Evolutionary conservation across 352 stramenopile species (phyloP).

Genomic region (Thraustotheca clavata): DNA sequence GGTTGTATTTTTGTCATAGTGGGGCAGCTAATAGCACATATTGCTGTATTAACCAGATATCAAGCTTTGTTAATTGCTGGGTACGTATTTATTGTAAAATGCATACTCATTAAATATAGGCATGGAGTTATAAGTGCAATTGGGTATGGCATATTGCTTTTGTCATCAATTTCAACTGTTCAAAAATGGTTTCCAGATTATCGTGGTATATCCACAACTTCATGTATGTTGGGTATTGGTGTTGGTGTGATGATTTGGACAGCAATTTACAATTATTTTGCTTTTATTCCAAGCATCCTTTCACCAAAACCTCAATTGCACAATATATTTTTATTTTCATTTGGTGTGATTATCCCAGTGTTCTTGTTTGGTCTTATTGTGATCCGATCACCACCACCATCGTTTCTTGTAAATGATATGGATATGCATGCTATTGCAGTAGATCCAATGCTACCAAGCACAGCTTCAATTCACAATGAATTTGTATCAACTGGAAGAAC

Average conservation of each 20-base stretch:
- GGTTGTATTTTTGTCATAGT: conserved; percentile 6
- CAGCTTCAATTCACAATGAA: neutral
- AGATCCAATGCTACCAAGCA: neutral
- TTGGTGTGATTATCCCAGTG: neutral
- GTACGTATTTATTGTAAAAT: conserved; percentile 5
- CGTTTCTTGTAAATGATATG: neutral
- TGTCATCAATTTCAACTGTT: conserved; percentile 4
- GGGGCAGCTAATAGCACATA: neutral
- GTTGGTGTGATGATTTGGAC: conserved; percentile 3
- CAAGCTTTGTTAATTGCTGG: conserved; percentile 2
- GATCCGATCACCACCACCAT: neutral
- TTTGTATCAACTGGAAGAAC: conserved; percentile 10
- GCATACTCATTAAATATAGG: conserved; percentile 3
- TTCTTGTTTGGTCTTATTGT: neutral
- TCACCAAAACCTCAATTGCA: neutral
- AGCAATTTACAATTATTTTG: conserved; percentile 9
- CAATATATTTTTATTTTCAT: neutral
- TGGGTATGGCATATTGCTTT: neutral
- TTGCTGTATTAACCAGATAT: neutral
- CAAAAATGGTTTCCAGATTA: conserved; percentile 19
- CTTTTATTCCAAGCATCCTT: no score
- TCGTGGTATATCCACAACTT: neutral
- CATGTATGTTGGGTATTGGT: conserved; percentile 18
- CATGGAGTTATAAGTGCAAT: neutral
- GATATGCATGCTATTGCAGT: conserved; percentile 8